Evolutionary conservation across 345 rosid species (phyloP), one percentile per base, ranked within the genome.

Genomic region (Aquilaria malaccensis): DNA sequence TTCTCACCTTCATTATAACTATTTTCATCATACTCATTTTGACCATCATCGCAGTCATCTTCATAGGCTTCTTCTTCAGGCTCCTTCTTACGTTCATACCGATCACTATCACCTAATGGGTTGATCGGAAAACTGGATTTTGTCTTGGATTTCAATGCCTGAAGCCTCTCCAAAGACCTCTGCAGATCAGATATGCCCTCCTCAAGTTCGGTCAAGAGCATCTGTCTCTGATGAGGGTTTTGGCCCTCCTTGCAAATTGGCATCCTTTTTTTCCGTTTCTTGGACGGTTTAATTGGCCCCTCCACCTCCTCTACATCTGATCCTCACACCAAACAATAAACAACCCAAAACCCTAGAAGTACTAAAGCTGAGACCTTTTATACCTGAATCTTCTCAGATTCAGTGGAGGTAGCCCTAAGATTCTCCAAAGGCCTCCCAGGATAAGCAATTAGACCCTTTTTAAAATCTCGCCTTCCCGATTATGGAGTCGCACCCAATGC

Each of bases 1-100:
- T 22, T 22, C 69, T 68, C 66, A 66, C 76, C 60, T 63, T 52
- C 47, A 50, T 14, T 49, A 0, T 30, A 13, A 32, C 31, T 31
- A 45, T 22, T 14, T 52, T 31, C 58, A 56, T 30, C 31, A 64
- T 58, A 59, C 31, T 30, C 51, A 49, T 15, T 9, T 33, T 22
- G 22, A 22, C 59, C 63, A 58, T 57, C 58, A 46, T 31, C 46
- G 43, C 15, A 45, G 2, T 10, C 13, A 57, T 12, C n/a, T 47
- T 33, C 11, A 15, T 6, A 52, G 41, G 7, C 47, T 55, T 51
- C 30, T 15, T 29, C 45, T 13, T n/a, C n/a, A 22, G 22, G 45
- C 52, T 51, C 49, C 2, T 14, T 59, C 50, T 11, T 22, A 55
- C 58, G 54, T 30, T 54, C 47, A 51, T 3, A 13, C 50, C 29